Percentiles rank a stretch among this genome's conserved stretches.
Conservation (phyloP, 2,329 filamentous ascomycete genomes). For the Tetracladium maxilliforme region DNA sequence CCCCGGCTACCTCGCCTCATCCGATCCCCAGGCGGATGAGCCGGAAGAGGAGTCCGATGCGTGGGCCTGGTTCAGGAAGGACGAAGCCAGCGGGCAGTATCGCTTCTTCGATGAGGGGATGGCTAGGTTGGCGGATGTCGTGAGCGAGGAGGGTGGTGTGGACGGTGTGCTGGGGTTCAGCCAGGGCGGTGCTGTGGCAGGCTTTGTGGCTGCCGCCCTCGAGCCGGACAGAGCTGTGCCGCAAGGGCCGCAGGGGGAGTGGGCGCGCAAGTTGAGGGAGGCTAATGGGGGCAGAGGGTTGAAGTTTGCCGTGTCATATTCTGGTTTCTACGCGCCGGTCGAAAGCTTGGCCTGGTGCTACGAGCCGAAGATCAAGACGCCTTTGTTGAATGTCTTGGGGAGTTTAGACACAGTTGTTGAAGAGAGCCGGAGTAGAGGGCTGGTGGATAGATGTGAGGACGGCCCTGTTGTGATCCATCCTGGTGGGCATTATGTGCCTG, state of each 20-base stretch:
- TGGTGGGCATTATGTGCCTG: constrained; percentile 80
- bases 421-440: constrained; percentile 50
- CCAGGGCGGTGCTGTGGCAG: constrained; percentile 62
- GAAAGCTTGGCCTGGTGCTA: constrained; percentile 54
- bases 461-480: constrained; percentile 52
- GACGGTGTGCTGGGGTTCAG: constrained; percentile 74
- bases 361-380: constrained; percentile 60
- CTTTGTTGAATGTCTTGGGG: constrained; percentile 69
- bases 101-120: constrained; percentile 57
- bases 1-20: constrained; percentile 42
- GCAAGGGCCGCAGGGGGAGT: no score
- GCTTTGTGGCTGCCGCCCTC: constrained; percentile 56
- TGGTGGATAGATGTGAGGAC: constrained; percentile 50
- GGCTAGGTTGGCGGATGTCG: constrained; percentile 39
- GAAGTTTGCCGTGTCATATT: constrained; percentile 64
- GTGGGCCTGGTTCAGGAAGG: constrained; percentile 72
- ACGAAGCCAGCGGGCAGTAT: constrained; percentile 52
- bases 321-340: constrained; percentile 56
- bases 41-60: constrained; percentile 44
- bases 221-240: constrained; percentile 34
- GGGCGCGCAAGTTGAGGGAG: constrained; percentile 24
- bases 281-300: constrained; percentile 28
- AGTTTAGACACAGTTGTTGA: constrained; percentile 80
- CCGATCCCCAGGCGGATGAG: constrained; percentile 17
- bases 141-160: constrained; percentile 50